phyloP scores from a whole-genome alignment of 208 protist species.

The Leishmania guyanensis region DNA sequence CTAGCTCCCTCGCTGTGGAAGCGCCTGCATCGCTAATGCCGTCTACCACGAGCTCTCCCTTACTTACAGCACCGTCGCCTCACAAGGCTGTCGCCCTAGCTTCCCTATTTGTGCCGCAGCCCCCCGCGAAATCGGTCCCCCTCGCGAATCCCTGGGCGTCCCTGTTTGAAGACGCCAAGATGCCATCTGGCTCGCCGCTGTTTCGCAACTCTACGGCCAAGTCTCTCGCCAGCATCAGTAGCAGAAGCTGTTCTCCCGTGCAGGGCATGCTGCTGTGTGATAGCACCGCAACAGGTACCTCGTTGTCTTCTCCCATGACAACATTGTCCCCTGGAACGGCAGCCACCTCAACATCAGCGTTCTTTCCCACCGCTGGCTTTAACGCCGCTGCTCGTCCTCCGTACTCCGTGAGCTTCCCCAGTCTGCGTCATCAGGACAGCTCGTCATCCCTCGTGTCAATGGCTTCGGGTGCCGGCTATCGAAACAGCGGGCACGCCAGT shows the following conservation, averaged over 20 bases:
- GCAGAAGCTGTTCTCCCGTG: background rate
- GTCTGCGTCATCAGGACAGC: slow-evolving; percentile 27
- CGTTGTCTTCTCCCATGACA: background rate
- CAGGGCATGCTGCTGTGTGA: background rate
- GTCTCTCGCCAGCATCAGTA: background rate
- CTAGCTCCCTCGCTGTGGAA: background rate
- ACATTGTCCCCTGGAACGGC: background rate
- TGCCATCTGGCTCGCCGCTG: slow-evolving; percentile 27
- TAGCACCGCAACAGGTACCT: background rate
- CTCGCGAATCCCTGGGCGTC: slow-evolving; percentile 35
- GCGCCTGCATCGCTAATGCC: background rate
- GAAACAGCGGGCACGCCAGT: slow-evolving; percentile 2
- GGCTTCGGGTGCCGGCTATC: slow-evolving; percentile 18
- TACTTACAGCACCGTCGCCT: background rate
- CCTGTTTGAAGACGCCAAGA: slow-evolving; percentile 35
- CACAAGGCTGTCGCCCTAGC: background rate
- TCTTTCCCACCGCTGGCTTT: slow-evolving; percentile 7
- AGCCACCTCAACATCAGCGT: slow-evolving; percentile 7
- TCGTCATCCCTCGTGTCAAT: slow-evolving; percentile 35
- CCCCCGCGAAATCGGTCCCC: background rate
- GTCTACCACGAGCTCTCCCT: background rate
- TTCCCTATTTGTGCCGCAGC: background rate
- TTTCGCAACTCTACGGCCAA: slow-evolving; percentile 25
- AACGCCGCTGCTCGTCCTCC: slow-evolving; percentile 4
- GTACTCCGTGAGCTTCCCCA: slow-evolving; percentile 16